Conservation (phyloP, 2,329 filamentous ascomycete species). For the Lanzia echinophila region DNA sequence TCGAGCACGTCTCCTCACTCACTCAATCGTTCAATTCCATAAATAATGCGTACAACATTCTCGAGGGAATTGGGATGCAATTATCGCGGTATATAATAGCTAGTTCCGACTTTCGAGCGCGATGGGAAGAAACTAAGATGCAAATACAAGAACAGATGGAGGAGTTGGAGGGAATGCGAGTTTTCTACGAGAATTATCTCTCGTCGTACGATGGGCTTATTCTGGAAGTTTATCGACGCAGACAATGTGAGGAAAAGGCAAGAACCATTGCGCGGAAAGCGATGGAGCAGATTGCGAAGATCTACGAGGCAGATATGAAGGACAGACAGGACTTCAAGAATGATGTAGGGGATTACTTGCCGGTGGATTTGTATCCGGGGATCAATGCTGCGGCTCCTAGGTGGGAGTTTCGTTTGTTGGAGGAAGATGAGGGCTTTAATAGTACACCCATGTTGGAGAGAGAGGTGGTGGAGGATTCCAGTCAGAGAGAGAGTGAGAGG, state of each 20-base stretch:
- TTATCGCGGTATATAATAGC: constrained; percentile 60
- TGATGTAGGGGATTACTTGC: constrained; percentile 80
- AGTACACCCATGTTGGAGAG: constrained; percentile 21
- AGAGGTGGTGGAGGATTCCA: constrained; percentile 23
- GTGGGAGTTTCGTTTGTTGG: constrained; percentile 24
- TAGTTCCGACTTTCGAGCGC: constrained; percentile 53
- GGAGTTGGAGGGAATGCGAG: constrained; percentile 69
- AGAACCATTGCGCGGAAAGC: constrained; percentile 70
- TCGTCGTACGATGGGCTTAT: constrained; percentile 78
- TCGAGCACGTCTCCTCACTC: constrained; percentile 54
- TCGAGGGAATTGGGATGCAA: constrained; percentile 61
- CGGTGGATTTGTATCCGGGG: constrained; percentile 80
- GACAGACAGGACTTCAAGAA: constrained; percentile 73
- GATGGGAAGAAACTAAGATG: constrained; percentile 70
- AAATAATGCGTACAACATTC: constrained; percentile 54
- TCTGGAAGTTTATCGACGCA: constrained; percentile 73
- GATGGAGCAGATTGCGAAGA: constrained; percentile 64
- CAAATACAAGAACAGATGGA: constrained; percentile 61
- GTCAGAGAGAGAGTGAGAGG: constrained; percentile 23
- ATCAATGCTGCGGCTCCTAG: constrained; percentile 44
- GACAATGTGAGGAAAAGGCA: constrained; percentile 66
- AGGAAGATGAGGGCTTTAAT: constrained; percentile 13
- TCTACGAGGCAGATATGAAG: constrained; percentile 65
- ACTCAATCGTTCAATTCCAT: constrained; percentile 50
- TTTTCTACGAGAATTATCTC: constrained; percentile 84